Evolutionary conservation across 2,329 filamentous ascomycete genomes (phyloP), one percentile per base, ranked within the genome.

Genomic region (Colletotrichum sp.): DNA sequence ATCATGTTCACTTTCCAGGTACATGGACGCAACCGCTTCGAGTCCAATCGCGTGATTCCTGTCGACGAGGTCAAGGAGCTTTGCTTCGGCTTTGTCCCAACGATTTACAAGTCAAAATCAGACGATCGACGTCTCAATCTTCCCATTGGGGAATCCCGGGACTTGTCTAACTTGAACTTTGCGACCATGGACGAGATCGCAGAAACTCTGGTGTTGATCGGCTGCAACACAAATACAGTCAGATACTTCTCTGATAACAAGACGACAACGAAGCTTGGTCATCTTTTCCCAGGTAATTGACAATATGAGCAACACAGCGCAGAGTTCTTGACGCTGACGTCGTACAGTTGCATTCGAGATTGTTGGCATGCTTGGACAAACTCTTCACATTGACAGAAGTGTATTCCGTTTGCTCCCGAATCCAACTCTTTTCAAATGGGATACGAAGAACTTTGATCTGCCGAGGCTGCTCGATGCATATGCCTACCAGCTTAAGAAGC

Each of bases 401-500:
- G 85, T 84, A 72, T 92, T 89, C 76, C 89, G 89, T 3, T 87
- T 88, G 80, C 84, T 92, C 2, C 90, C 90, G 0, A 92, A 92
- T 76, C 90, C 90, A 0, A 92, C 90, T 0, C 83, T 86, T 2
- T 88, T 89, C 69, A 82, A 81, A n/a, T 92, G 90, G 90, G 86
- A 91, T 73, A 89, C 85, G 74, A 85, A 86, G 60, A 86, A 86
- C 3, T 86, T 90, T 43, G 87, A 84, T 52, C 78, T 90, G 2
- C 79, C 82, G 18, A 85, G 83, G 67, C 80, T 90, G 2, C 79
- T 90, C 66, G 78, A 82, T 13, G 84, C 86, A 4, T 90, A 85
- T 78, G 64, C 79, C 7, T 77, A 77, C 5, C 80, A 83, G 13
- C 80, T 87, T 14, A 74, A 77, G 0, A 72, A 34, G 13, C 65